These are phyloP conservation scores for Colletotrichum limetticola DNA, from an alignment of 2,329 filamentous ascomycete genomes.

Conservation along the genomic window DNA sequence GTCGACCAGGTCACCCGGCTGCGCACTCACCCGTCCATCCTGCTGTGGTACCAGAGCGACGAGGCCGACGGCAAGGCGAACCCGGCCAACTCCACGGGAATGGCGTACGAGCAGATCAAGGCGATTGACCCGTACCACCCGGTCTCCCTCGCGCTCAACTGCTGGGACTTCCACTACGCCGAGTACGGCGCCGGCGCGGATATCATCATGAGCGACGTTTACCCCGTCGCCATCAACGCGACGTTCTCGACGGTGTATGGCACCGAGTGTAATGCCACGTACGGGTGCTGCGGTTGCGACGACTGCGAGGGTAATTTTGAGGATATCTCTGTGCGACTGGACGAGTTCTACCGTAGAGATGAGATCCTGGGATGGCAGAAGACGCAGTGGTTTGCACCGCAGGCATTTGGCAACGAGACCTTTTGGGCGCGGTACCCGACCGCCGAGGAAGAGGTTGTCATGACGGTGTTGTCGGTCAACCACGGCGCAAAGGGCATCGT, in stretches of 20 bases:
- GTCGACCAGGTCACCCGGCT: conserved; percentile 27
- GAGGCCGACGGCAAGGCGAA: conserved; percentile 41
- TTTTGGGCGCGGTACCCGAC: conserved; percentile 61
- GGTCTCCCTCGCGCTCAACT: conserved; percentile 68
- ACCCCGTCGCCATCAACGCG: conserved; percentile 68
- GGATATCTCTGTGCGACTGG: conserved; percentile 59
- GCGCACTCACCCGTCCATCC: conserved; percentile 22
- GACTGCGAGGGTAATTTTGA: conserved; percentile 64
- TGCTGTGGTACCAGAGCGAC: conserved; percentile 34
- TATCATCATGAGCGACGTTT: conserved; percentile 69
- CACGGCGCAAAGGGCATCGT: conserved; percentile 56
- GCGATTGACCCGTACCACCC: conserved; percentile 70
- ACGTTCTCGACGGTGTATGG: conserved; percentile 63
- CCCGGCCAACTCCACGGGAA: conserved; percentile 57
- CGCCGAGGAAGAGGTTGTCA: conserved; percentile 53
- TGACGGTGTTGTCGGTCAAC: conserved; percentile 57
- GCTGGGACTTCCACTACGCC: conserved; percentile 69
- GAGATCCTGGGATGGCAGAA: conserved; percentile 55
- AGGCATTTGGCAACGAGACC: conserved; percentile 58
- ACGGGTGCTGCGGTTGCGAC: conserved; percentile 73
- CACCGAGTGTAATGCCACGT: conserved; percentile 67
- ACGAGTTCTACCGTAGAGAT: conserved; percentile 51
- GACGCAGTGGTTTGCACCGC: conserved; percentile 56
- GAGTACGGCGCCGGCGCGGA: conserved; percentile 66
- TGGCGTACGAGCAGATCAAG: conserved; percentile 57